A percentile compares a stretch with the other conserved stretches of the same genome.
Evolutionary conservation across 768 basidiomycete species (phyloP).

Genomic region (Pulveroboletus sp.): DNA sequence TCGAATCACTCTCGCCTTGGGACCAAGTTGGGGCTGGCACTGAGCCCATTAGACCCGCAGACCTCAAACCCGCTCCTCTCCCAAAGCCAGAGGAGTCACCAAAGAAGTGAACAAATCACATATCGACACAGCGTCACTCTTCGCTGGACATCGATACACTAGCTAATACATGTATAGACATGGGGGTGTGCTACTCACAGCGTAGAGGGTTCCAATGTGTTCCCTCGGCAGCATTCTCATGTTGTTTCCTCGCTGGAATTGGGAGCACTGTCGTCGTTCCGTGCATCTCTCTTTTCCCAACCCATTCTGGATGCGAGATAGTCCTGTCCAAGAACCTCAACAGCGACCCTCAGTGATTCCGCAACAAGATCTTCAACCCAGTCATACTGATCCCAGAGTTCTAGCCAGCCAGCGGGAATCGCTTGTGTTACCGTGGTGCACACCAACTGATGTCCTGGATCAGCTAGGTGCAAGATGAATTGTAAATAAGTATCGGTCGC

Average conservation of each 20-base stretch:
- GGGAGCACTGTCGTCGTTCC: constrained; percentile 5
- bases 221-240: constrained; percentile 2
- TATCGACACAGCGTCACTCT: neutral
- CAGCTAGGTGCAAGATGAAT: constrained; percentile 62
- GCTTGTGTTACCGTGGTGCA: constrained; percentile 80
- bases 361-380: constrained; percentile 97
- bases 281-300: constrained; percentile 46
- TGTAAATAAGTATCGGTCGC: constrained; percentile 41
- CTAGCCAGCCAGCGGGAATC: constrained; percentile 81
- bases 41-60: constrained; percentile 54
- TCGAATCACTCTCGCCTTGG: constrained; percentile 91
- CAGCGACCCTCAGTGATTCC: constrained; percentile 74
- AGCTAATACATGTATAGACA: constrained; percentile 9
- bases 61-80: constrained; percentile 71
- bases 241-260: constrained; percentile 6
- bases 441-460: constrained; percentile 74
- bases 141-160: constrained; percentile 11
- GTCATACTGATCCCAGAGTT: constrained; percentile 84
- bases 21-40: constrained; percentile 81
- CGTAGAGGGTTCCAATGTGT: constrained; percentile 5
- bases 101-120: constrained; percentile 57
- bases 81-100: constrained; percentile 69
- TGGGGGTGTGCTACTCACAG: constrained; percentile 3
- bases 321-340: constrained; percentile 91
- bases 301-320: constrained; percentile 85